These are phyloP conservation scores for Phallus indusiatus DNA, from an alignment of 768 basidiomycete genomes.

Conservation along the genomic window DNA sequence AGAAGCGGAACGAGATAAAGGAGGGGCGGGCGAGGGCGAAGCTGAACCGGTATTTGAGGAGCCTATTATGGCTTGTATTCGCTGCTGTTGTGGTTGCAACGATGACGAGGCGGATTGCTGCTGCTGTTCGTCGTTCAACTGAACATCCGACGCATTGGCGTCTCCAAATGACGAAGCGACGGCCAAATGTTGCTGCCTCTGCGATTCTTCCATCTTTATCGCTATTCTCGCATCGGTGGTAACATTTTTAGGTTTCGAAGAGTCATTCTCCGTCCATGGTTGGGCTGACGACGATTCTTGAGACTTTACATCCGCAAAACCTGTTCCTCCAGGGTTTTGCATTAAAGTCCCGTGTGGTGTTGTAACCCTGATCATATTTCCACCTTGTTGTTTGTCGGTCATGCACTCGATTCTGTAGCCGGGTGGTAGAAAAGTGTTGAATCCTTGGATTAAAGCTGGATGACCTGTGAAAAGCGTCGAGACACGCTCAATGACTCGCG, in stretches of 20 bases:
- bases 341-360: slow-evolving; percentile 64
- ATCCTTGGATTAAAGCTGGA: slow-evolving; percentile 37
- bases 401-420: slow-evolving; percentile 32
- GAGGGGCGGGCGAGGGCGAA: background rate
- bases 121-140: background rate
- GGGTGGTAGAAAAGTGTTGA: slow-evolving; percentile 41
- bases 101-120: background rate
- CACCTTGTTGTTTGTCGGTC: slow-evolving; percentile 43
- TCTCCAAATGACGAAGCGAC: no score
- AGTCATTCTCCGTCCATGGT: no score
- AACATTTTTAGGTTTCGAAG: no score
- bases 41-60: background rate
- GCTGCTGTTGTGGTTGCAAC: background rate
- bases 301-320: no score
- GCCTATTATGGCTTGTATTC: background rate
- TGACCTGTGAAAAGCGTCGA: slow-evolving; percentile 37
- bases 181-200: no score
- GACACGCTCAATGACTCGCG: slow-evolving; percentile 39
- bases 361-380: slow-evolving; percentile 64
- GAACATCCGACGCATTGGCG: no score
- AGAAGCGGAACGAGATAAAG: background rate
- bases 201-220: no score
- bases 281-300: no score
- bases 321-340: slow-evolving; percentile 28
- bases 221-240: no score